Conservation (phyloP, 495 filamentous ascomycete genomes). For the Podospora anserina region DNA sequence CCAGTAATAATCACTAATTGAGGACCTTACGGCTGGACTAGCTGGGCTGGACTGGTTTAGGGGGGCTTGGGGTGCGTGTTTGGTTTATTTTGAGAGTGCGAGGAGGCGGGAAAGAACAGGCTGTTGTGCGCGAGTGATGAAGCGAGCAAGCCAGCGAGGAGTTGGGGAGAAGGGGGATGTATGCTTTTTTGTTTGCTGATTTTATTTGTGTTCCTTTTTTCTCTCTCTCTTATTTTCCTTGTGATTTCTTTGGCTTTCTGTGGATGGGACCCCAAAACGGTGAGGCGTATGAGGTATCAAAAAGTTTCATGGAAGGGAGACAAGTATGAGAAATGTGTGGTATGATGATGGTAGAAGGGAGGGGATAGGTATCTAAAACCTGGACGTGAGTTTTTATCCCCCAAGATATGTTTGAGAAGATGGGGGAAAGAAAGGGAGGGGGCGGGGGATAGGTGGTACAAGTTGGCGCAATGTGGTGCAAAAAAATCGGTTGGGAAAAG, state of each 20-base stretch:
- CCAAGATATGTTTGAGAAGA: too few species aligned
- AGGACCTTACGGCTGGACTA: neutral
- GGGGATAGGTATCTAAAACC: too few species aligned
- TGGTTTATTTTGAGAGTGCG: neutral
- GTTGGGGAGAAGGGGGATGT: neutral
- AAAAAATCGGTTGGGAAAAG: too few species aligned
- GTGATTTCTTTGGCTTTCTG: neutral
- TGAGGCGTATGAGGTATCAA: neutral
- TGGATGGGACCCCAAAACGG: neutral
- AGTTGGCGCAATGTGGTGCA: too few species aligned
- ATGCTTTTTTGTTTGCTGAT: neutral
- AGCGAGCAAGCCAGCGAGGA: neutral
- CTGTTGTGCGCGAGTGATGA: neutral
- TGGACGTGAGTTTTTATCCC: too few species aligned
- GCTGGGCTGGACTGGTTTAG: neutral
- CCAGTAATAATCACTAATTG: constrained; percentile 10
- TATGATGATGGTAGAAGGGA: neutral
- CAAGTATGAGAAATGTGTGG: neutral
- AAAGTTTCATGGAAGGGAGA: neutral
- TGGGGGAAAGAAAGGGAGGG: too few species aligned
- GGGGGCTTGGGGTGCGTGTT: neutral
- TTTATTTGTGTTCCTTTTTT: neutral
- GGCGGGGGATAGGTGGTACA: too few species aligned
- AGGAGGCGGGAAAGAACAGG: neutral
- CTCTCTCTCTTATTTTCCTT: neutral